Base-by-base conservation (phyloP, 805 yeast genomes). In the Suhomyces canberraensis region DNA sequence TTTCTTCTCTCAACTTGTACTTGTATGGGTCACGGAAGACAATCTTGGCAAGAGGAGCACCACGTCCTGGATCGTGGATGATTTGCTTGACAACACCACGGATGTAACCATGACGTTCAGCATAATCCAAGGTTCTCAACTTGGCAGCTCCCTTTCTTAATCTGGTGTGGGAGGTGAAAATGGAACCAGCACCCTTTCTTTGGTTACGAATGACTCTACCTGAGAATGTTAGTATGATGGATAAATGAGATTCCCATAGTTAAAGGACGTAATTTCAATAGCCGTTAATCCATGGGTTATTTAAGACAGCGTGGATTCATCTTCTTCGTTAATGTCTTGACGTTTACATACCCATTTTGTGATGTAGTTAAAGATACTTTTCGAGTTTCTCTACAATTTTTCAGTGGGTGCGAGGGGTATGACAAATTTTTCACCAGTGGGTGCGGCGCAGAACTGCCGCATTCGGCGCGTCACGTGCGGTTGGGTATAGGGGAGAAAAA, bases 161-260 rank as follows among this genome's bases (percentile, higher is more conserved):
- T 79, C 98, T 91, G 82, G 98, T 91, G 93, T 91, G 95, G 67
- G 98, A 83, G 72, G 95, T 84, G 89, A 93, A 93, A 83, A 93
- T 89, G 67, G 98, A 91, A 72, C 98, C 98, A 76, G 96, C 96
- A 85, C 98, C 98, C 81, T 93, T 93, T 89, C 99, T 90, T 84
- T 93, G 99, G 84, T 93, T 93, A 81, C 98, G 95, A 81, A 93
- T 93, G 78, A 93, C 99, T 84, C 98, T 88, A 86, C 96, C 96
- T 81, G 62, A 16, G 28, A 25, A 36, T 35, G 48, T 45, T 40
- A 45, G 46, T 37, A 22, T n/a, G n/a, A n/a, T n/a, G n/a, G n/a
- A n/a, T n/a, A n/a, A n/a, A n/a, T n/a, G n/a, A n/a, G n/a, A n/a
- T n/a, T n/a, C n/a, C n/a, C n/a, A n/a, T n/a, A n/a, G n/a, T n/a